These are phyloP conservation scores for Scorias spongiosa DNA, from an alignment of 2,329 filamentous ascomycete species.

Conservation along the genomic window DNA sequence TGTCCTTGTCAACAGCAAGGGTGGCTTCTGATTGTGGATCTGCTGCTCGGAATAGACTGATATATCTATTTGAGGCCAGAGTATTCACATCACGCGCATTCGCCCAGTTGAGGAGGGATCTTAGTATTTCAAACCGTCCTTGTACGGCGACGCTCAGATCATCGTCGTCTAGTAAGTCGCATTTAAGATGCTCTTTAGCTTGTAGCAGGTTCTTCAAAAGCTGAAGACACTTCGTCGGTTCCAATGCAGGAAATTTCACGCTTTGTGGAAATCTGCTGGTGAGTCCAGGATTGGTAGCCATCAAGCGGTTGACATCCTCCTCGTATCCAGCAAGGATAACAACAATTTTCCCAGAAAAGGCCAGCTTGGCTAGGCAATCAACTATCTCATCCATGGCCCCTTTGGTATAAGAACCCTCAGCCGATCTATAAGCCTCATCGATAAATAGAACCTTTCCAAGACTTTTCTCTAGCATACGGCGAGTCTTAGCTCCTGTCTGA, in stretches of 20 bases:
- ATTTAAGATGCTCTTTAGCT: conserved; percentile 19
- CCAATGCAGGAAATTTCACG: conserved; percentile 37
- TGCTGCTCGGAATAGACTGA: conserved; percentile 15
- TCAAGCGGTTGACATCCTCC: conserved; percentile 47
- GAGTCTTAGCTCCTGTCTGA: conserved; percentile 53
- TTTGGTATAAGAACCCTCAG: conserved; percentile 40
- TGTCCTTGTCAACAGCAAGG: conserved; percentile 12
- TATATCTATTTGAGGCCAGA: conserved; percentile 37
- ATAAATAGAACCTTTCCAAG: conserved; percentile 55
- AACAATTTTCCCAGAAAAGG: conserved; percentile 44
- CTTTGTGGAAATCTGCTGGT: conserved; percentile 50
- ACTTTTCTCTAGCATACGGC: conserved; percentile 42
- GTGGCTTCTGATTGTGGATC: conserved; percentile 5
- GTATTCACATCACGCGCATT: conserved; percentile 48
- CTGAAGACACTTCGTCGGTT: conserved; percentile 15
- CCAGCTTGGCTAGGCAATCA: conserved; percentile 39
- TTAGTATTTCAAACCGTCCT: conserved; percentile 26
- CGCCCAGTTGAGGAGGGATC: conserved; percentile 38
- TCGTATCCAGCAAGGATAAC: conserved; percentile 57
- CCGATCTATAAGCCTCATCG: conserved; percentile 56
- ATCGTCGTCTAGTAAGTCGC: conserved; percentile 12
- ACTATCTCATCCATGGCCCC: conserved; percentile 40
- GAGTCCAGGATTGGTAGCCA: conserved; percentile 47
- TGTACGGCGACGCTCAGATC: conserved; percentile 8
- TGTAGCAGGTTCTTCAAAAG: conserved; percentile 25